These are phyloP conservation scores for Marchantia paleacea DNA, from an alignment of 225 moss, liverwort and hornwort species.

Conservation along the genomic window DNA sequence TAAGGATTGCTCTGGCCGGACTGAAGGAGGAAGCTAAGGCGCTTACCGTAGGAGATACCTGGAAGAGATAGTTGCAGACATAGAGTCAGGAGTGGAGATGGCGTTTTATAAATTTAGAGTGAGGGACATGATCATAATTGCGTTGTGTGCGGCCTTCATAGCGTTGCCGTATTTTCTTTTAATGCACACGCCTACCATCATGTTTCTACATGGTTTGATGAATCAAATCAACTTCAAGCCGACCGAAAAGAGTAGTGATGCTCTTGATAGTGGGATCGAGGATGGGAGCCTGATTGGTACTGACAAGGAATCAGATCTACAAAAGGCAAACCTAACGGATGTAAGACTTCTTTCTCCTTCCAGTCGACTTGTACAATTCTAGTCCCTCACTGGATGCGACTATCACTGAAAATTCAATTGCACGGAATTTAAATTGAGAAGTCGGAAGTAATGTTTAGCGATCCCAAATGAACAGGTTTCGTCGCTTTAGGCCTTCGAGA, in stretches of 20 bases:
- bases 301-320: background rate
- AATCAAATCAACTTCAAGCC: slow-evolving; percentile 3
- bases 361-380: background rate
- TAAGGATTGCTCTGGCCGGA: background rate
- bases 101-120: slow-evolving; percentile 37
- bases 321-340: slow-evolving; percentile 6
- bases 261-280: background rate
- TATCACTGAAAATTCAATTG: background rate
- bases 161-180: slow-evolving; percentile 45
- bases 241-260: slow-evolving; percentile 7
- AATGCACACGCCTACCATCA: slow-evolving; percentile 39
- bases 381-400: background rate
- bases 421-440: background rate
- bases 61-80: background rate
- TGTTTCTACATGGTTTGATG: slow-evolving; percentile 29
- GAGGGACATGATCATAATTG: slow-evolving; percentile 40
- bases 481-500: background rate
- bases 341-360: slow-evolving; percentile 29
- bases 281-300: background rate
- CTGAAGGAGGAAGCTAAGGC: background rate
- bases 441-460: background rate
- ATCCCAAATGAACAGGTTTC: background rate
- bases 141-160: slow-evolving; percentile 37
- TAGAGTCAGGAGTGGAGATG: slow-evolving; percentile 25
- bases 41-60: background rate